Evolutionary conservation across 768 basidiomycete genomes (phyloP), one percentile per base, ranked within the genome.

Genomic region (Tricholoma sp.): DNA sequence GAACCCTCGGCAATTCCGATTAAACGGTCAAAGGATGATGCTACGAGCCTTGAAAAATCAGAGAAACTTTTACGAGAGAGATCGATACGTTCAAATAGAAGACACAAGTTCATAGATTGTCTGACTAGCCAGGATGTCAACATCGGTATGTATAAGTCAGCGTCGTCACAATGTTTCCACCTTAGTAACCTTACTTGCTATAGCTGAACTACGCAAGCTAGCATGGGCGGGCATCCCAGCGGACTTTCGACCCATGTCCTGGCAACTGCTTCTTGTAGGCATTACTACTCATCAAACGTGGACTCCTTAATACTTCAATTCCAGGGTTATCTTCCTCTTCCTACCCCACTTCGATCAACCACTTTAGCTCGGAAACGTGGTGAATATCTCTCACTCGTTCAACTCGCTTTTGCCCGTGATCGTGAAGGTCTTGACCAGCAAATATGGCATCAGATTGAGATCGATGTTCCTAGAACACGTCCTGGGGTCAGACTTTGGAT

Each of bases 361-460:
- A 91, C 91, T 0, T 80, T 98, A n/a, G 78, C 83, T 28, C 83
- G 94, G 49, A 99, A 98, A 74, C 84, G 97, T 44, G 84, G 85
- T 63, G 97, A 98, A 71, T 98, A 98, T 68, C 80, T 83, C 39
- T 90, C 90, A 13, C 80, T 98, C 58, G 95, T 96, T 7, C 84
- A 91, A 61, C 77, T 94, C 15, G 88, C 97, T 13, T 99, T 98
- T 68, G 85, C 89, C 11, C 81, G 91, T 37, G 93, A 93, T 56
- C 81, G 84, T 31, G 86, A 89, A 55, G 86, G 89, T 0, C 79
- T 96, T 31, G 96, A 99, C 70, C 93, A 94, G 64, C 90, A 92
- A 71, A 96, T 98, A 67, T 98, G 97, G 97, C 97, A 98, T 72
- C 97, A 99, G 71, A 98, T 98, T 63, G 93, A 94, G 66, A 98